Conservation (phyloP, 106 monocot species). For the Hemerocallis citrina region DNA sequence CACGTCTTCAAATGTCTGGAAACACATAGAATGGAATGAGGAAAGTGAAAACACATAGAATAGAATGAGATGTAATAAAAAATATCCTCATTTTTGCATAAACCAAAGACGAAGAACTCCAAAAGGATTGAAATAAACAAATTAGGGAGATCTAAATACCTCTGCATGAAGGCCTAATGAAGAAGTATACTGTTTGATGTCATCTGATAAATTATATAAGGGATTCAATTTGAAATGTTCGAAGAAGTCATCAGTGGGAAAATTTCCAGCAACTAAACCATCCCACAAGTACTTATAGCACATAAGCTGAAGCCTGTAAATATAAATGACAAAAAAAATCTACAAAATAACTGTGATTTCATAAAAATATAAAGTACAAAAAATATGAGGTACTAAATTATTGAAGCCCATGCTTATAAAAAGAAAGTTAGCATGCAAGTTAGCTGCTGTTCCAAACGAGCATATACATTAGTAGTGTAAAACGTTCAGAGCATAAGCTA, state of each 20-base stretch:
- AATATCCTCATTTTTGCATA: too few species aligned
- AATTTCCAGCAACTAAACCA: conserved; percentile 22
- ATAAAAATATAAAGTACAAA: too few species aligned
- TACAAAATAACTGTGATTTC: too few species aligned
- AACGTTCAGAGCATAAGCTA: not conserved
- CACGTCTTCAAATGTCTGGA: conserved; percentile 66
- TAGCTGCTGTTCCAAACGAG: not conserved
- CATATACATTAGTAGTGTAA: not conserved
- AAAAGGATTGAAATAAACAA: not conserved
- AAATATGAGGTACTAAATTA: too few species aligned
- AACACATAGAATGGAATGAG: too few species aligned
- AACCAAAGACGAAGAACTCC: too few species aligned
- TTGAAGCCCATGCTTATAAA: not conserved
- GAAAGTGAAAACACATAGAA: too few species aligned
- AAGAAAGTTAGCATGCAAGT: not conserved
- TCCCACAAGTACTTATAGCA: conserved; percentile 90
- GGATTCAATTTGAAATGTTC: conserved; percentile 53
- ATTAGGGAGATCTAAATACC: conserved; percentile 28
- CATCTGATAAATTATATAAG: conserved; percentile 41
- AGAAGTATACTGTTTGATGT: conserved; percentile 26
- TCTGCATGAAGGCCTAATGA: conserved; percentile 52
- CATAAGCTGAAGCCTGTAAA: conserved; percentile 75
- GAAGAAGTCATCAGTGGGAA: conserved; percentile 42
- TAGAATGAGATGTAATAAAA: too few species aligned
- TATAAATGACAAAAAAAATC: conserved; percentile 1